Conservation (phyloP, 345 rosid genomes). For the Barbarea vulgaris region DNA sequence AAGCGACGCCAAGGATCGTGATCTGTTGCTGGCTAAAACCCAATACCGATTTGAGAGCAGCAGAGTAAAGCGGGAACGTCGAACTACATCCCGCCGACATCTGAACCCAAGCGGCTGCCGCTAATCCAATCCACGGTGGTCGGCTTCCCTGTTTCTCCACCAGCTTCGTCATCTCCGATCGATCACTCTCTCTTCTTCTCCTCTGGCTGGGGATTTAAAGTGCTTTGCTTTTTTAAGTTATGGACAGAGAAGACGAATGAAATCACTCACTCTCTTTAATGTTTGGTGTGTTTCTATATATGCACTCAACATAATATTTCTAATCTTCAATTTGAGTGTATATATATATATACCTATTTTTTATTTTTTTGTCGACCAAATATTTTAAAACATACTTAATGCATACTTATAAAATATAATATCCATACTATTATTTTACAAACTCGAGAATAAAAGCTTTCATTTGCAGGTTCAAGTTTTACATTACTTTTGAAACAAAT, state of each 20-base stretch:
- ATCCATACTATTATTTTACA: not conserved
- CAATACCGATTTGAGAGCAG: slow-evolving; percentile 70
- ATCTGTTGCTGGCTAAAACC: slow-evolving; percentile 83
- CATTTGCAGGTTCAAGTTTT: not conserved
- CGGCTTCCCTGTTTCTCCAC: slow-evolving; percentile 77
- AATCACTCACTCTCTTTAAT: not conserved
- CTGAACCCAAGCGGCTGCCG: slow-evolving; percentile 92
- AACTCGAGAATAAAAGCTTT: not conserved
- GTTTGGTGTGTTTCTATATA: not conserved
- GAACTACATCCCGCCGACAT: slow-evolving; percentile 64
- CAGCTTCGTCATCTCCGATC: slow-evolving; percentile 48
- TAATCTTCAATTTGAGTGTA: not conserved
- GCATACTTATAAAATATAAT: not conserved
- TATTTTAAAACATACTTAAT: not conserved
- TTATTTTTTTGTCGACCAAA: too few relatives aligned
- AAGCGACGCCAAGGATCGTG: slow-evolving; percentile 89
- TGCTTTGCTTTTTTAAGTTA: not conserved
- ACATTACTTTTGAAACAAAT: not conserved
- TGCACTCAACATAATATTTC: not conserved
- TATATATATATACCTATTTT: too few relatives aligned
- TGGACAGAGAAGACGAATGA: slow-evolving; percentile 8
- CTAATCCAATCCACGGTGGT: slow-evolving; percentile 97
- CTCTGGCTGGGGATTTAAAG: not conserved
- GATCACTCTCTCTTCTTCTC: not conserved
- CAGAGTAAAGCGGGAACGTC: slow-evolving; percentile 85